Evolutionary conservation across 805 yeast species (phyloP).

Genomic region (Candida michaelii): DNA sequence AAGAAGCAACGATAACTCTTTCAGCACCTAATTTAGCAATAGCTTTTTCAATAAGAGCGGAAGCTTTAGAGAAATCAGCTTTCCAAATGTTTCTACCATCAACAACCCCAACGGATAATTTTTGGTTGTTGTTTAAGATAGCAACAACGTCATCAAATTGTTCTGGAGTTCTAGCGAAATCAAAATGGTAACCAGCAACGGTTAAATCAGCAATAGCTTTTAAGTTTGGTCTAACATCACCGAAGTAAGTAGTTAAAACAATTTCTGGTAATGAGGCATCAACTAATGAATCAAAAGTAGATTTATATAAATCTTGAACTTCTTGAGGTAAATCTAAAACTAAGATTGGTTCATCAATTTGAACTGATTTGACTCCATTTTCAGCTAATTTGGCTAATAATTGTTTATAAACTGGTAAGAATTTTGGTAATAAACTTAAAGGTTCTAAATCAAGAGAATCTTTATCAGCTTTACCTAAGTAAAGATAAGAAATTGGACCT

Average conservation of each 20-base stretch:
- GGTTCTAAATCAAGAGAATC: conserved; percentile 95
- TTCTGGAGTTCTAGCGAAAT: conserved; percentile 93
- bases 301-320: conserved; percentile 83
- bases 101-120: conserved; percentile 93
- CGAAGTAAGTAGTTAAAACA: conserved; percentile 89
- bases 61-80: conserved; percentile 87
- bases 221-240: conserved; percentile 97
- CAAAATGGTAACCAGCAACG: conserved; percentile 94
- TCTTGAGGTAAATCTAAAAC: conserved; percentile 89
- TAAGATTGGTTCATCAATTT: conserved; percentile 95
- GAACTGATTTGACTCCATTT: conserved; percentile 95
- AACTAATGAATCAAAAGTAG: conserved; percentile 77
- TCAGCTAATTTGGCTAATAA: conserved; percentile 80
- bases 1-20: conserved; percentile 87
- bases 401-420: conserved; percentile 91
- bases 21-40: conserved; percentile 81
- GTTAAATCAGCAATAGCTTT: conserved; percentile 85
- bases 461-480: conserved; percentile 97
- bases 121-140: conserved; percentile 67
- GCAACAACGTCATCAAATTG: conserved; percentile 83
- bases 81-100: conserved; percentile 99
- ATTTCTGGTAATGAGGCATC: conserved; percentile 72
- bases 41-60: conserved; percentile 79
- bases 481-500: conserved; percentile 95
- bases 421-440: conserved; percentile 81